phyloP scores from a whole-genome alignment of 805 yeast genomes.

The Candida mattraensis region DNA sequence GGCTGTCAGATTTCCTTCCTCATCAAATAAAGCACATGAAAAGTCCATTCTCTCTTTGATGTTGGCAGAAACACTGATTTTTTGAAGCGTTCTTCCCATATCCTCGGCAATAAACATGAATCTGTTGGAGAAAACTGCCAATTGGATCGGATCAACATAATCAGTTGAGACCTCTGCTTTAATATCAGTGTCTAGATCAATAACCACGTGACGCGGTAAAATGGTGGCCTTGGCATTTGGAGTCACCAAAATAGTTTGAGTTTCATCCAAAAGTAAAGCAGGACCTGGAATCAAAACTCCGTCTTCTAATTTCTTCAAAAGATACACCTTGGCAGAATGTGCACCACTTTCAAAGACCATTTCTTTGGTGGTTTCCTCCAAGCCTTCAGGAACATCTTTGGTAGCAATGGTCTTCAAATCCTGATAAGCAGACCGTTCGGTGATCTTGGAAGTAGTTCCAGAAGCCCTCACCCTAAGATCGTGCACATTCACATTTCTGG shows the following conservation, averaged over 20 bases:
- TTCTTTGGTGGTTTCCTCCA: slow-evolving; percentile 38
- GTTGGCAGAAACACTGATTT: slow-evolving; percentile 44
- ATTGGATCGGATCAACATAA: slow-evolving; percentile 42
- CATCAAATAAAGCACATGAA: slow-evolving; percentile 49
- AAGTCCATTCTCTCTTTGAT: slow-evolving; percentile 50
- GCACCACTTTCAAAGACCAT: slow-evolving; percentile 32
- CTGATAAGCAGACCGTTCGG: slow-evolving; percentile 17
- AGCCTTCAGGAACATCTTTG: slow-evolving; percentile 77
- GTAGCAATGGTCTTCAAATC: slow-evolving; percentile 52
- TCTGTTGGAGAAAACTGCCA: slow-evolving; percentile 45
- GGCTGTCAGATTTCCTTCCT: slow-evolving; percentile 36
- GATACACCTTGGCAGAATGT: slow-evolving; percentile 39
- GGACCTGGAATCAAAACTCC: slow-evolving; percentile 59
- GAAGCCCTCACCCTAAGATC: slow-evolving; percentile 42
- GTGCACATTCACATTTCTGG: slow-evolving; percentile 57
- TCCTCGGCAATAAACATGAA: slow-evolving; percentile 53
- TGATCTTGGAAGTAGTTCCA: slow-evolving; percentile 1
- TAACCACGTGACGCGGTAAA: slow-evolving; percentile 36
- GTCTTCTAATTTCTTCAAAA: slow-evolving; percentile 44
- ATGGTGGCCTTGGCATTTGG: slow-evolving; percentile 35
- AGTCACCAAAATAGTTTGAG: slow-evolving; percentile 38
- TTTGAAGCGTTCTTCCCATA: slow-evolving; percentile 47
- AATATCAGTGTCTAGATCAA: slow-evolving; percentile 23
- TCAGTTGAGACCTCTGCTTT: slow-evolving; percentile 40
- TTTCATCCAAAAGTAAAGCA: slow-evolving; percentile 35